Percentiles rank a stretch among this genome's conserved stretches.
Evolutionary conservation across 164 flowering plant genomes (phyloP).

Genomic region (Echeveria elegans): DNA sequence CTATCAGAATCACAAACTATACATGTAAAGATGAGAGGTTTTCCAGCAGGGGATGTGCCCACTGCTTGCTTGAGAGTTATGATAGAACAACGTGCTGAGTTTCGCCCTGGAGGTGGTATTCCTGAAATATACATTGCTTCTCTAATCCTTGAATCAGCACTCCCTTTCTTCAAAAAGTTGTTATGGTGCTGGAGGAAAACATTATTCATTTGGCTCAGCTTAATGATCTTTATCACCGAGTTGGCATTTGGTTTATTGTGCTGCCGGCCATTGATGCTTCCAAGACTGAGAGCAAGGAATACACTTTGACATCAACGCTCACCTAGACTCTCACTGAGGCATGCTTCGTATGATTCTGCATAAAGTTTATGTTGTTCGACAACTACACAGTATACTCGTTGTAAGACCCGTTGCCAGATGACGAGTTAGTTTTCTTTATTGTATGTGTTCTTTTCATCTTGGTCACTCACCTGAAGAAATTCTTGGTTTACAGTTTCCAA

Average conservation of each 20-base stretch:
- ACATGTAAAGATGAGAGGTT: conserved; percentile 31
- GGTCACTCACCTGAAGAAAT: not conserved
- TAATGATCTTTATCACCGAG: conserved; percentile 34
- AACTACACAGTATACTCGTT: not conserved
- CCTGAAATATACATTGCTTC: conserved; percentile 60
- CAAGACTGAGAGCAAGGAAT: conserved; percentile 24
- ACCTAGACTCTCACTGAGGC: conserved; percentile 1
- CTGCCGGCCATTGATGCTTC: conserved; percentile 44
- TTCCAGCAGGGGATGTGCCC: conserved; percentile 35
- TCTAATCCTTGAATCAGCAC: conserved; percentile 45
- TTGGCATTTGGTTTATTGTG: conserved; percentile 32
- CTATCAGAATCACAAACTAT: conserved; percentile 52
- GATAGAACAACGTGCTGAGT: conserved; percentile 62
- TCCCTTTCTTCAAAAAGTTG: conserved; percentile 41
- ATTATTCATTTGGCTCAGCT: conserved; percentile 45
- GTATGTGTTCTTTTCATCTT: not conserved
- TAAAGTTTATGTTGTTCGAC: not conserved
- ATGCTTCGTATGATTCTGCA: not conserved
- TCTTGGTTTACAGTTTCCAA: not conserved
- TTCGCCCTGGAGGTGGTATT: conserved; percentile 41
- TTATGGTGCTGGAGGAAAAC: conserved; percentile 70
- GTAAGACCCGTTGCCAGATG: not conserved
- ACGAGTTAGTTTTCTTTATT: not conserved
- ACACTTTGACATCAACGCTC: conserved; percentile 15
- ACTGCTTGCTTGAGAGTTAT: conserved; percentile 48